Base-by-base conservation (phyloP, 129 eudicot genomes). In the carrot (Daucus carota) region DNA sequence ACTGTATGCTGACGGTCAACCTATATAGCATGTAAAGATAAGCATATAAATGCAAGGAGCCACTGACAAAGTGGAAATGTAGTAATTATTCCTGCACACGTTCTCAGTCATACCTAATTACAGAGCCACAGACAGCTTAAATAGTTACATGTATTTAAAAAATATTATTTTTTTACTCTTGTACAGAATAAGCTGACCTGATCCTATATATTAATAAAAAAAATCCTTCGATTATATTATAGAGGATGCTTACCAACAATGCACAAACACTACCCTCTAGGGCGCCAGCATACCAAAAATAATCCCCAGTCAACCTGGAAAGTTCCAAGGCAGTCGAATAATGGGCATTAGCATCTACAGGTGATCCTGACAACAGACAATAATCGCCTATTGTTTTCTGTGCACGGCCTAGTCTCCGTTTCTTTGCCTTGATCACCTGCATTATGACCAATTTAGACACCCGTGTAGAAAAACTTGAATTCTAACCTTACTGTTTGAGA, bases 251-350 rank as follows among this genome's bases (percentile, higher is more conserved):
- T 83, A 94, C 98, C 97, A 91, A 84, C 84, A 94, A 86, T 16
- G 97, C 98, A 82, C 98, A 94, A 65, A 94, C 98, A n/a, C 98
- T 91, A 28, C 98, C 98, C 82, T 94, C 98, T 86, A 94, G 57
- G 57, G 98, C 98, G 68, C 98, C 98, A 24, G 98, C 98, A 83
- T 91, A 89, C 98, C 98, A 94, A 83, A 94, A 94, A 82, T 82
- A 89, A 76, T 94, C 98, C 73, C 92, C 93, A 32, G 98, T 94
- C 89, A 94, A 73, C 78, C 97, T 86, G 38, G 97, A 83, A 77
- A 94, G 90, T 81, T 94, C 98, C 79, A 94, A 77, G 42, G 97
- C 90, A 47, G 98, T 94, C 78, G 97, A 80, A 84, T 91, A 94
- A 79, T 94, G 98, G 34, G 96, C 96, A 91, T 94, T 89, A 29